These are phyloP conservation scores for Arachnomyces sp. DNA, from an alignment of 2,329 filamentous ascomycete genomes.

Conservation along the genomic window DNA sequence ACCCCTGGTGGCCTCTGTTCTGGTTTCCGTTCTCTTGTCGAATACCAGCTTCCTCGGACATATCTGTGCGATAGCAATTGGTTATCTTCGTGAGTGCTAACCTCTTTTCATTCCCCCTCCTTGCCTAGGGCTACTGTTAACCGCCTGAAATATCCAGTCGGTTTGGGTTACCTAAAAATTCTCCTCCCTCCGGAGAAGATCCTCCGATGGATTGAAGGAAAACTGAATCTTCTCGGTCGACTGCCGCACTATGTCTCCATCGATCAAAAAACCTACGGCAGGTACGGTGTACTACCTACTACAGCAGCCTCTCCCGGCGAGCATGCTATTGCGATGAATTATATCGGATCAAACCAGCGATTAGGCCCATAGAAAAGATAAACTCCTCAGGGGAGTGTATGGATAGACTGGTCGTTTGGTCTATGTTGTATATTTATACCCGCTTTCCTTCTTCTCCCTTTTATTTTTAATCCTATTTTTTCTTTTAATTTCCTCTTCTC, in stretches of 20 bases:
- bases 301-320: constrained; percentile 26
- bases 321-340: constrained; percentile 45
- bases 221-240: constrained; percentile 73
- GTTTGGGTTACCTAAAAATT: constrained; percentile 80
- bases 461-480: constrained; percentile 1
- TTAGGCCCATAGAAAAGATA: constrained; percentile 58
- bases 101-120: not conserved
- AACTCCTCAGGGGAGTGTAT: constrained; percentile 3
- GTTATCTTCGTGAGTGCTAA: constrained; percentile 67
- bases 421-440: not conserved
- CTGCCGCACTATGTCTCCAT: constrained; percentile 89
- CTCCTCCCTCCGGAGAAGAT: constrained; percentile 83
- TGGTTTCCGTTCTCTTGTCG: constrained; percentile 70
- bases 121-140: constrained; percentile 3
- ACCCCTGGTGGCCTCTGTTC: constrained; percentile 67
- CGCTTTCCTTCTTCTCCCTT: constrained; percentile 1
- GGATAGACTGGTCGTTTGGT: no score
- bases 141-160: constrained; percentile 47
- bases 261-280: constrained; percentile 90
- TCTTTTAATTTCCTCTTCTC: not conserved
- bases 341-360: constrained; percentile 57
- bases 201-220: constrained; percentile 79
- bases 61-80: constrained; percentile 71
- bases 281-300: constrained; percentile 79
- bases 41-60: constrained; percentile 81